A percentile compares a stretch with the other conserved stretches of the same genome.
These are phyloP conservation scores for Ganoderma sinense DNA, from an alignment of 1,284 basidiomycete genomes.

Conservation along the genomic window DNA sequence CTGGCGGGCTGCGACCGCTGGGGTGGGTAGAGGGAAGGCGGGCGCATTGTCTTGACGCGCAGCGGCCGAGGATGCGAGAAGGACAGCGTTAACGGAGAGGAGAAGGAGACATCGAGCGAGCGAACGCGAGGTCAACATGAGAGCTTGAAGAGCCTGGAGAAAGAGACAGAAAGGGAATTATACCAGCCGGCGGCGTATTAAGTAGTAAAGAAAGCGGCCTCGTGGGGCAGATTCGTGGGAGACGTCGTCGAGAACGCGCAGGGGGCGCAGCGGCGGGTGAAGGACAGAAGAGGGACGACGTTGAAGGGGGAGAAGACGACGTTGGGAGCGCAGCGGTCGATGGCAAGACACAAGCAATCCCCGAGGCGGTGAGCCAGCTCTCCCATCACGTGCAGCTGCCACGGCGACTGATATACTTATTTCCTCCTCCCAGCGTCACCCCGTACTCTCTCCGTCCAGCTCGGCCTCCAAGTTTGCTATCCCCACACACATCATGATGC, in stretches of 20 bases:
- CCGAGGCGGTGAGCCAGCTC: slow-evolving; percentile 32
- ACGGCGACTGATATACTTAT: slow-evolving; percentile 35
- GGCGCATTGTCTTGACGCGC: slow-evolving; percentile 15
- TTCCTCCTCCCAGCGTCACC: slow-evolving; percentile 10
- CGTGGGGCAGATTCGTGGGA: slow-evolving; percentile 26
- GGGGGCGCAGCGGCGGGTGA: slow-evolving; percentile 16
- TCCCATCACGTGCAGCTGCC: slow-evolving; percentile 35
- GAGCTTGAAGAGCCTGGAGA: slow-evolving; percentile 4
- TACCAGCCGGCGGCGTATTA: slow-evolving; percentile 33
- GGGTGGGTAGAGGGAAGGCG: slow-evolving; percentile 13
- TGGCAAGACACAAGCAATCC: slow-evolving; percentile 16
- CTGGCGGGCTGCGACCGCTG: slow-evolving; percentile 15
- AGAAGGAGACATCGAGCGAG: slow-evolving; percentile 28
- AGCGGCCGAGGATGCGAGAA: slow-evolving; percentile 15
- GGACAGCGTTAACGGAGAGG: slow-evolving; percentile 26
- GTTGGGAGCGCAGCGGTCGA: slow-evolving; percentile 25
- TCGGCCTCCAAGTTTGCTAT: slow-evolving; percentile 7
- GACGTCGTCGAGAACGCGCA: slow-evolving; percentile 25
- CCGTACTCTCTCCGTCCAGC: slow-evolving; percentile 13
- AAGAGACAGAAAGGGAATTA: slow-evolving; percentile 23
- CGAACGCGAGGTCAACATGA: slow-evolving; percentile 27
- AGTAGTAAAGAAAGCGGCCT: slow-evolving; percentile 26
- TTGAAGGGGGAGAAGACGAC: slow-evolving; percentile 17
- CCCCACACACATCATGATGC: slow-evolving; percentile 23
- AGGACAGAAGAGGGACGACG: slow-evolving; percentile 23